phyloP scores from a whole-genome alignment of 2,329 filamentous ascomycete genomes.

The Trichoderma oligosporum region DNA sequence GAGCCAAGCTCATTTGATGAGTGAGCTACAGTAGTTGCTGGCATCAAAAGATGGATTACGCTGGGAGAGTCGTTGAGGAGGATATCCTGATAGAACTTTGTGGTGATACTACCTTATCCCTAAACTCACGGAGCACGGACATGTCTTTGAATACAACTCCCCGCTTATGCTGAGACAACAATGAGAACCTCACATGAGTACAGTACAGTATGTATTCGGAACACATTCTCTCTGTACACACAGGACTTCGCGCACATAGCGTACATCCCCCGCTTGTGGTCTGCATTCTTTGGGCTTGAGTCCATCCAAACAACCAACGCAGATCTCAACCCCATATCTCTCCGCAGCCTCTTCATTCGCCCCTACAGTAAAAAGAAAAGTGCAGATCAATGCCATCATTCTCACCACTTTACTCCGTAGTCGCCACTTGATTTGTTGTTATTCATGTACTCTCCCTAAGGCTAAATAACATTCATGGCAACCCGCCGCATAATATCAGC shows the following conservation, averaged over 20 bases:
- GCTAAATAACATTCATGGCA: no score
- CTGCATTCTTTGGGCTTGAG: no score
- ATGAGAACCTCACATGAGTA: neutral
- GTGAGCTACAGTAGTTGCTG: no score
- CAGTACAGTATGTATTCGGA: no score
- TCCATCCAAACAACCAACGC: neutral
- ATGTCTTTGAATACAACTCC: neutral
- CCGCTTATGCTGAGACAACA: slow-evolving; percentile 2
- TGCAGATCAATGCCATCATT: slow-evolving; percentile 1
- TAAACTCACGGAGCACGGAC: no score
- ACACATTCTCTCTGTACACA: neutral
- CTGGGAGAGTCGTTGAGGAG: no score
- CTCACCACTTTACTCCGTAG: neutral
- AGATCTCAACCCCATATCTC: neutral
- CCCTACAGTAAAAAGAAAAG: neutral
- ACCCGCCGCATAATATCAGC: neutral
- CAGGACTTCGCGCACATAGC: neutral
- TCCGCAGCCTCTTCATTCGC: slow-evolving; percentile 6
- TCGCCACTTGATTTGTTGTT: neutral
- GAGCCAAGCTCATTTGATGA: no score
- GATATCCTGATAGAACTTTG: no score
- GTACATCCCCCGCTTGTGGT: slow-evolving; percentile 4
- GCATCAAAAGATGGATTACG: no score
- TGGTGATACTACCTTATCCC: no score
- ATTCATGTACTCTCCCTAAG: no score